Conservation (phyloP, 2,329 filamentous ascomycete species). For the Arachnomyces sp. region DNA sequence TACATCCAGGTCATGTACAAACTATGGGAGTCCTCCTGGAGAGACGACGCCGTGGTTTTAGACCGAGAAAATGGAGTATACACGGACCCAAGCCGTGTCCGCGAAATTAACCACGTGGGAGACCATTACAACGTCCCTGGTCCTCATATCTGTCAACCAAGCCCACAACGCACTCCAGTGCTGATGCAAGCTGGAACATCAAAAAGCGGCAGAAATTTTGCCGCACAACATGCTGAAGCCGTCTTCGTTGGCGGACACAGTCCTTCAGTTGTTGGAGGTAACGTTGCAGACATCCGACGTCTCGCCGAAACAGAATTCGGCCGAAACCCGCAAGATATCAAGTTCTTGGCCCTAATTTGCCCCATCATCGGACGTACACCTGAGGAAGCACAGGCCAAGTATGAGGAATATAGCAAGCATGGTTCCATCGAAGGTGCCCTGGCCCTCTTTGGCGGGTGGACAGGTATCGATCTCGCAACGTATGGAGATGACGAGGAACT, state of each 20-base stretch:
- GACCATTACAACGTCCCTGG: constrained; percentile 59
- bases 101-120: constrained; percentile 59
- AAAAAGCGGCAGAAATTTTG: constrained; percentile 58
- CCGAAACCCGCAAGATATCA: constrained; percentile 54
- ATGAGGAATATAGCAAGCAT: constrained; percentile 53
- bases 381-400: constrained; percentile 59
- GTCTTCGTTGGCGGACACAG: constrained; percentile 63
- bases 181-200: constrained; percentile 65
- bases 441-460: constrained; percentile 68
- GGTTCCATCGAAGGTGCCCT: constrained; percentile 60
- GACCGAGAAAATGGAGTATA: constrained; percentile 55
- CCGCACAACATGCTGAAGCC: constrained; percentile 62
- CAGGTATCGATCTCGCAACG: constrained; percentile 55
- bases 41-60: constrained; percentile 57
- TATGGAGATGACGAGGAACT: constrained; percentile 60
- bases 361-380: constrained; percentile 59
- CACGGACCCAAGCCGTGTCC: constrained; percentile 50
- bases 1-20: constrained; percentile 61
- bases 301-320: constrained; percentile 47
- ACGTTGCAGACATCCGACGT: constrained; percentile 55
- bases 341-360: constrained; percentile 60
- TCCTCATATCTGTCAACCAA: constrained; percentile 59
- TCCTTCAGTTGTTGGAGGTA: constrained; percentile 54
- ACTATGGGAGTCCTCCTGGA: constrained; percentile 60
- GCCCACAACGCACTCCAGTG: constrained; percentile 61